phyloP scores from a whole-genome alignment of 2,329 filamentous ascomycete genomes.

The Aspergillaceae sp. region DNA sequence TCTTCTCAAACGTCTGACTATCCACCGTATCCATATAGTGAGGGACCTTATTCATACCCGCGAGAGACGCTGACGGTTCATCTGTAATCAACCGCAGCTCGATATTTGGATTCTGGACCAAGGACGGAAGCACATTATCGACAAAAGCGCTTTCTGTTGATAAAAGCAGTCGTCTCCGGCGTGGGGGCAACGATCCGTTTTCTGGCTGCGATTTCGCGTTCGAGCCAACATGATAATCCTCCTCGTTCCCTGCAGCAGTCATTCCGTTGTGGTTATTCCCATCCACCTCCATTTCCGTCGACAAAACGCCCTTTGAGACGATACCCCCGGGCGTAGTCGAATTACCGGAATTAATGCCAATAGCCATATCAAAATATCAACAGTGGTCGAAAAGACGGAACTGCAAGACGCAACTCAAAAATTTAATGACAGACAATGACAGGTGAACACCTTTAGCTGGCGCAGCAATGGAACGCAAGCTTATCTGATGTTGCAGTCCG shows the following conservation, averaged over 20 bases:
- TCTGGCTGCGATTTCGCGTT: constrained; percentile 1
- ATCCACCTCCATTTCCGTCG: constrained; percentile 22
- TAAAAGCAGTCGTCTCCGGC: constrained; percentile 25
- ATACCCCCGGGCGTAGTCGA: neutral
- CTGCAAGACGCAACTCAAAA: neutral
- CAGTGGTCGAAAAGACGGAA: neutral
- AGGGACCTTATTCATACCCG: constrained; percentile 29
- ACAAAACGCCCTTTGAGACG: constrained; percentile 8
- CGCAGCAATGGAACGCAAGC: no score
- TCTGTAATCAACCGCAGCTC: constrained; percentile 37
- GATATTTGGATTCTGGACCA: constrained; percentile 30
- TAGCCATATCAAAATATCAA: constrained; percentile 11
- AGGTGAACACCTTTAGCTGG: no score
- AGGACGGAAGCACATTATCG: constrained; percentile 29
- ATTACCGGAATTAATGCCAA: constrained; percentile 8
- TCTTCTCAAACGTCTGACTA: constrained; percentile 31
- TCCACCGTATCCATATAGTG: constrained; percentile 36
- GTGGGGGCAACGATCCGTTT: constrained; percentile 3
- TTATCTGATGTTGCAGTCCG: no score
- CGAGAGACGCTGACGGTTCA: constrained; percentile 29
- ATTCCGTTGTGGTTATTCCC: constrained; percentile 7
- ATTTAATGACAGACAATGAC: no score
- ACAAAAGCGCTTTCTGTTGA: constrained; percentile 35
- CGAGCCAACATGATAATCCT: constrained; percentile 4
- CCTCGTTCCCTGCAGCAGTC: constrained; percentile 10